Conservation (phyloP, 139 green algal species). For the Tetradesmus obliquus region DNA sequence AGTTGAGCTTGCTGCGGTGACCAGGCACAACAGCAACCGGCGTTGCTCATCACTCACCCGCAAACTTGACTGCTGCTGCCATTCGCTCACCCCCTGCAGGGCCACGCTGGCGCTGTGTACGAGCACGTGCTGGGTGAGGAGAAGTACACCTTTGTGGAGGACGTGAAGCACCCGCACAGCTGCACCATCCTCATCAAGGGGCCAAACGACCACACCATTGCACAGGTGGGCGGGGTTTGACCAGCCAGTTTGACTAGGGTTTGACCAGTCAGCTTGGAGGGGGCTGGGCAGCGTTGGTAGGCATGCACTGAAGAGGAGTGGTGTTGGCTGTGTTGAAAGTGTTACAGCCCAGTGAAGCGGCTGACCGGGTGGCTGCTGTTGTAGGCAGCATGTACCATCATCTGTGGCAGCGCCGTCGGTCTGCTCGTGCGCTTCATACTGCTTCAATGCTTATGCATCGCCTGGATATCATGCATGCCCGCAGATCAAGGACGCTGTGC, state of each 20-base stretch:
- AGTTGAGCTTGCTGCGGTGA: background rate
- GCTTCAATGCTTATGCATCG: background rate
- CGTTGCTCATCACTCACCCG: no score
- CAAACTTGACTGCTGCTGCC: no score
- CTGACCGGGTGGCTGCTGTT: no score
- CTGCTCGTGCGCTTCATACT: background rate
- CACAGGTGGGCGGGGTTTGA: conserved; percentile 69
- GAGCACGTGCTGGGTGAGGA: conserved; percentile 99
- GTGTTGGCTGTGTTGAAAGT: no score
- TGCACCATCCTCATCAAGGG: conserved; percentile 98
- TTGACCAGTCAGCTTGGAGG: no score
- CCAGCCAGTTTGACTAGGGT: background rate
- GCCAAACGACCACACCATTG: conserved; percentile 97
- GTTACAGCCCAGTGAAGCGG: no score
- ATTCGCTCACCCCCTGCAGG: conserved; percentile 26
- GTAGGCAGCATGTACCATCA: no score
- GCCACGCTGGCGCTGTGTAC: conserved; percentile 91
- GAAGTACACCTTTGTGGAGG: conserved; percentile 99
- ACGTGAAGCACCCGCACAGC: conserved; percentile 87
- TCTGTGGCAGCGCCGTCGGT: no score
- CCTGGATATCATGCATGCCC: background rate
- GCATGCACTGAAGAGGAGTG: no score
- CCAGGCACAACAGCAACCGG: background rate
- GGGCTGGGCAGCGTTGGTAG: no score
- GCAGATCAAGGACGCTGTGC: conserved; percentile 98